Evolutionary conservation across 495 filamentous ascomycete species (phyloP).

Genomic region (Aspergillus sclerotioniger): DNA sequence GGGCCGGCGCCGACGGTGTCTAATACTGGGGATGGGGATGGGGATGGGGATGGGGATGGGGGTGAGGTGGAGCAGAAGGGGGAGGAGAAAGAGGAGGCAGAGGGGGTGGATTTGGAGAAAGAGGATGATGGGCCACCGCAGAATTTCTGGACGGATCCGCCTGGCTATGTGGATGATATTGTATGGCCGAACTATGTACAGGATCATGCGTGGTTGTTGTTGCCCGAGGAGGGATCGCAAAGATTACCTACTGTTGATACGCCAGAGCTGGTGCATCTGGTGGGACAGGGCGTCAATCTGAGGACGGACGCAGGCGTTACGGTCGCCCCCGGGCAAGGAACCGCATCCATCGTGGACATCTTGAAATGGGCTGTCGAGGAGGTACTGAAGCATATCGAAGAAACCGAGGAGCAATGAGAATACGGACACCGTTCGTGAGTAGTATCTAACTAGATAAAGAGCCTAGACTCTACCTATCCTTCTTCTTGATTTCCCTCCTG

Average conservation of each 20-base stretch:
- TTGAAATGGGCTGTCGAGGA: conserved; percentile 47
- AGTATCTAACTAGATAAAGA: neutral
- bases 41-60: conserved; percentile 33
- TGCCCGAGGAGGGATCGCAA: conserved; percentile 53
- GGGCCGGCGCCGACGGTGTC: conserved; percentile 38
- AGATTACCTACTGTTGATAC: conserved; percentile 9
- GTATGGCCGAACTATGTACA: conserved; percentile 92
- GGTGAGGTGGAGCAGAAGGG: conserved; percentile 9
- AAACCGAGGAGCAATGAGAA: neutral
- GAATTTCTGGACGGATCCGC: conserved; percentile 93
- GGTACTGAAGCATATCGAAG: conserved; percentile 29
- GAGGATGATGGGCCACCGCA: conserved; percentile 48
- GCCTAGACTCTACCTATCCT: neutral
- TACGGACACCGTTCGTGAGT: neutral
- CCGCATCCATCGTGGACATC: conserved; percentile 32
- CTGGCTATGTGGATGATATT: conserved; percentile 88
- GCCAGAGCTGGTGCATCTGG: conserved; percentile 29
- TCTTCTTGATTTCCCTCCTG: neutral
- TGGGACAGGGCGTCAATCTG: conserved; percentile 35
- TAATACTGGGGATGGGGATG: too few relatives aligned
- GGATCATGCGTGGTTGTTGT: conserved; percentile 74
- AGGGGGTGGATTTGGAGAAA: conserved; percentile 34
- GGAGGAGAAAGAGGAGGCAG: neutral
- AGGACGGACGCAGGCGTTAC: conserved; percentile 37
- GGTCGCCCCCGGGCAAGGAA: conserved; percentile 39